phyloP scores from a whole-genome alignment of 768 basidiomycete species.

The Dioszegia crocea region DNA sequence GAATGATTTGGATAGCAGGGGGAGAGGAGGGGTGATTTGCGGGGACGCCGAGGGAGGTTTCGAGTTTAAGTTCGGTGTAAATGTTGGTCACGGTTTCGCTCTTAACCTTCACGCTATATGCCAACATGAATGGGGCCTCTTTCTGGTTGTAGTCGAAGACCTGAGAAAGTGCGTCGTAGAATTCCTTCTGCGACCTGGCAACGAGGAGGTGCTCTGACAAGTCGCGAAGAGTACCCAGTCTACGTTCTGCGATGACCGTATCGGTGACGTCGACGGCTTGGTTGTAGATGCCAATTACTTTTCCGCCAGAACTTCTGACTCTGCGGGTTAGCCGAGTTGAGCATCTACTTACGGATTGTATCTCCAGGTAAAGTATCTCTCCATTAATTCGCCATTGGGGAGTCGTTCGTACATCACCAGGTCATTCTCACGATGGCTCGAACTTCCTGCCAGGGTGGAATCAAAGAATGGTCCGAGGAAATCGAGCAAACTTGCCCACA shows the following conservation, averaged over 20 bases:
- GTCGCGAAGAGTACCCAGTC: constrained; percentile 25
- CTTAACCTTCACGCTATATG: constrained; percentile 26
- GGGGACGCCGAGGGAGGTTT: constrained; percentile 31
- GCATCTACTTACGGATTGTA: constrained; percentile 20
- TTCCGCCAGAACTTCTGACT: constrained; percentile 23
- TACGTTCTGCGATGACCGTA: constrained; percentile 27
- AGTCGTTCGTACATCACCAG: constrained; percentile 19
- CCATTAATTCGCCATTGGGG: constrained; percentile 19
- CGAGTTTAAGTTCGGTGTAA: constrained; percentile 15
- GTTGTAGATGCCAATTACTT: constrained; percentile 35
- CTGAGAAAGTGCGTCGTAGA: constrained; percentile 20
- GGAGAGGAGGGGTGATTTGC: constrained; percentile 26
- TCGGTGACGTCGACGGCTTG: constrained; percentile 32
- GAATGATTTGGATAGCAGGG: neutral
- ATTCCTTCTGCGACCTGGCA: constrained; percentile 27
- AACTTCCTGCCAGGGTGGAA: constrained; percentile 8
- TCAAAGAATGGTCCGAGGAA: constrained; percentile 22
- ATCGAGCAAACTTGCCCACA: constrained; percentile 30
- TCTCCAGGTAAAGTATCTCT: constrained; percentile 36
- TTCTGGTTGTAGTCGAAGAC: constrained; percentile 30
- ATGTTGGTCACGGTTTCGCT: neutral
- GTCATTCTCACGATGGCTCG: constrained; percentile 26
- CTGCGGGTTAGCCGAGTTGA: no score
- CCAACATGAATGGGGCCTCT: constrained; percentile 39
- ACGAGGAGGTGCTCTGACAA: constrained; percentile 32